These are phyloP conservation scores for Teunomyces lycoperdinae DNA, from an alignment of 805 yeast genomes.

Conservation along the genomic window DNA sequence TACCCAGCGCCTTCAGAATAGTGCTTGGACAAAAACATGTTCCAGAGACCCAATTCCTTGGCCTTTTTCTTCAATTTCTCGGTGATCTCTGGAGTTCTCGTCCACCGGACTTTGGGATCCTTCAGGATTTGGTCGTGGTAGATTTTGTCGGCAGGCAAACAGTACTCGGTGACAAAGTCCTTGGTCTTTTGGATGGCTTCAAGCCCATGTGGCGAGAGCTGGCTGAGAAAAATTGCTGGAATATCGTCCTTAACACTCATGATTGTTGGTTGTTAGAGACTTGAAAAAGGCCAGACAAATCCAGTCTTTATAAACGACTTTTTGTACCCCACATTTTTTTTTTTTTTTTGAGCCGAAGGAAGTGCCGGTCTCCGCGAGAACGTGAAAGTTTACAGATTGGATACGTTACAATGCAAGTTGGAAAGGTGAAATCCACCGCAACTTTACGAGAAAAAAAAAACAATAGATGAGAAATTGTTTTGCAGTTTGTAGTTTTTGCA, in stretches of 20 bases:
- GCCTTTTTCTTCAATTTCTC: slow-evolving; percentile 56
- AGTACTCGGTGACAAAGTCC: slow-evolving; percentile 53
- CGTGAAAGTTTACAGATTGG: neutral
- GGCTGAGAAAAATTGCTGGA: slow-evolving; percentile 38
- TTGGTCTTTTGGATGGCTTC: slow-evolving; percentile 40
- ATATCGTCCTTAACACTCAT: slow-evolving; percentile 31
- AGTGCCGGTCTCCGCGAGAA: neutral
- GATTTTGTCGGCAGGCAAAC: slow-evolving; percentile 53
- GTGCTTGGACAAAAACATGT: slow-evolving; percentile 50
- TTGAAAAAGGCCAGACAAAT: neutral
- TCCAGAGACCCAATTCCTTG: slow-evolving; percentile 54
- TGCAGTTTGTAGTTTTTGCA: too few relatives aligned
- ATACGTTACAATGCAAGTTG: too few relatives aligned
- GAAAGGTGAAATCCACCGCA: too few relatives aligned
- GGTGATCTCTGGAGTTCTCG: slow-evolving; percentile 42
- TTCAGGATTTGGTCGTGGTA: slow-evolving; percentile 38
- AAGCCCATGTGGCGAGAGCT: slow-evolving; percentile 34
- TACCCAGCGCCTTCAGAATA: slow-evolving; percentile 54
- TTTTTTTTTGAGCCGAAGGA: neutral
- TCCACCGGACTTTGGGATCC: slow-evolving; percentile 47
- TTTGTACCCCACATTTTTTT: neutral
- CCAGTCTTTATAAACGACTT: neutral
- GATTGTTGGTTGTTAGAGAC: neutral
- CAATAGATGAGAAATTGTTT: too few relatives aligned
- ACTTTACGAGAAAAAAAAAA: too few relatives aligned